Percentiles rank a stretch among this genome's conserved stretches.
phyloP scores from a whole-genome alignment of 768 basidiomycete species.

The Phanerodontia chrysosporium region DNA sequence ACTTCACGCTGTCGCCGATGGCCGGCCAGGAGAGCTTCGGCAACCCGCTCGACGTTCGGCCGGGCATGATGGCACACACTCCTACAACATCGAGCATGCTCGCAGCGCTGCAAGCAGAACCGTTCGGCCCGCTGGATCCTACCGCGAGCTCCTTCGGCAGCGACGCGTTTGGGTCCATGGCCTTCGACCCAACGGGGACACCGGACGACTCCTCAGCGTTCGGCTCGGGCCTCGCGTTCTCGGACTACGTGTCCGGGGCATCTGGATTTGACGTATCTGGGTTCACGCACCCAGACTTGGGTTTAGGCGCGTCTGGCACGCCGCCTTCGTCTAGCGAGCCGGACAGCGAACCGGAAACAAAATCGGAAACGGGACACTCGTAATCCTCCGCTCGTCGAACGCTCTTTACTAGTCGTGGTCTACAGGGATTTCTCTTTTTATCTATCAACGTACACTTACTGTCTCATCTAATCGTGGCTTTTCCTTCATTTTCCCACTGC shows the following conservation, averaged over 20 bases:
- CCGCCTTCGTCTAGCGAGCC: constrained; percentile 46
- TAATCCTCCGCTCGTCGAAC: constrained; percentile 1
- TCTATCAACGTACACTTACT: constrained; percentile 6
- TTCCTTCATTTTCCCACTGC: constrained; percentile 17
- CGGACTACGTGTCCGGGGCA: constrained; percentile 62
- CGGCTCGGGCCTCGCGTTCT: constrained; percentile 64
- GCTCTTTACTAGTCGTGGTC: constrained; percentile 7
- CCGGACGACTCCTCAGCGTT: constrained; percentile 64
- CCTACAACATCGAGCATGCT: constrained; percentile 91
- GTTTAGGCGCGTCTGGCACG: constrained; percentile 44
- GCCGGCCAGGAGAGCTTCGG: constrained; percentile 76
- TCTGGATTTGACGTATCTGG: constrained; percentile 62
- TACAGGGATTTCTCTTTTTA: constrained; percentile 11
- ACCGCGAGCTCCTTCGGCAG: constrained; percentile 56
- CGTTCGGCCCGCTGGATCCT: constrained; percentile 69
- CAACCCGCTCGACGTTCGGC: constrained; percentile 56
- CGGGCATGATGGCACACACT: constrained; percentile 70
- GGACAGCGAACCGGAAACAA: constrained; percentile 60
- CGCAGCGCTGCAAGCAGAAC: constrained; percentile 76
- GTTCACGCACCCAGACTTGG: constrained; percentile 66
- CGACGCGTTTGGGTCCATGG: constrained; percentile 65
- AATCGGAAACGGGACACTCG: constrained; percentile 37
- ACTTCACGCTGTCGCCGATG: constrained; percentile 86
- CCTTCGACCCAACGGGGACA: constrained; percentile 59
- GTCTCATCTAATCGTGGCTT: constrained; percentile 1